Conservation (phyloP, 1,284 basidiomycete genomes). For the Pulchroboletus neoregius region DNA sequence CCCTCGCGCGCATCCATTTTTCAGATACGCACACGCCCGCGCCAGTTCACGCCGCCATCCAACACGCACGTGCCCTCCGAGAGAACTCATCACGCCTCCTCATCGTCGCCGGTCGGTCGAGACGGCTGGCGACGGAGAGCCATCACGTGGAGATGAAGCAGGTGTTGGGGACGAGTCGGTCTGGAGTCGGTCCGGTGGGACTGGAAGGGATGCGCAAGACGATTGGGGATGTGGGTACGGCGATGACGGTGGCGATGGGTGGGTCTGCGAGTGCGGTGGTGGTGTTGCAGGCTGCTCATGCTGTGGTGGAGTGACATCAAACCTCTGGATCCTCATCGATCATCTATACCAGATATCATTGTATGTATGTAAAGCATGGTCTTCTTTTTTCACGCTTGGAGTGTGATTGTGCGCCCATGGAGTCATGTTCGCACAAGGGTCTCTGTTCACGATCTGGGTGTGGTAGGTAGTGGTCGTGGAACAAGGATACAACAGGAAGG, state of each 20-base stretch:
- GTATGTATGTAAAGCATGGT: too few relatives aligned
- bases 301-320: background rate
- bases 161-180: slow-evolving; percentile 45
- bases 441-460: background rate
- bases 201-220: slow-evolving; percentile 55
- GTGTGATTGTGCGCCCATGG: too few relatives aligned
- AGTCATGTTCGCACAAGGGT: background rate
- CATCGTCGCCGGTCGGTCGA: slow-evolving; percentile 76
- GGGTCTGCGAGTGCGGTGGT: slow-evolving; percentile 26
- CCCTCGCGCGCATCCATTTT: slow-evolving; percentile 55
- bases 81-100: slow-evolving; percentile 38
- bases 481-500: slow-evolving; percentile 8
- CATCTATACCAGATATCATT: too few relatives aligned
- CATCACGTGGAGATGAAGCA: slow-evolving; percentile 57
- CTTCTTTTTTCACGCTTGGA: too few relatives aligned
- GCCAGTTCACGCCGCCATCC: slow-evolving; percentile 55
- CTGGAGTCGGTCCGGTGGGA: slow-evolving; percentile 28
- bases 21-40: slow-evolving; percentile 37
- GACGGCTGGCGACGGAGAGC: slow-evolving; percentile 60
- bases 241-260: slow-evolving; percentile 40
- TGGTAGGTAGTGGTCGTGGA: slow-evolving; percentile 30
- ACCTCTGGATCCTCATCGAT: too few relatives aligned
- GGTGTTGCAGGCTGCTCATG: slow-evolving; percentile 24
- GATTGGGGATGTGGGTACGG: slow-evolving; percentile 71
- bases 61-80: slow-evolving; percentile 36